Evolutionary conservation across 2,329 filamentous ascomycete genomes (phyloP).

Genomic region (Xylaria sp.): DNA sequence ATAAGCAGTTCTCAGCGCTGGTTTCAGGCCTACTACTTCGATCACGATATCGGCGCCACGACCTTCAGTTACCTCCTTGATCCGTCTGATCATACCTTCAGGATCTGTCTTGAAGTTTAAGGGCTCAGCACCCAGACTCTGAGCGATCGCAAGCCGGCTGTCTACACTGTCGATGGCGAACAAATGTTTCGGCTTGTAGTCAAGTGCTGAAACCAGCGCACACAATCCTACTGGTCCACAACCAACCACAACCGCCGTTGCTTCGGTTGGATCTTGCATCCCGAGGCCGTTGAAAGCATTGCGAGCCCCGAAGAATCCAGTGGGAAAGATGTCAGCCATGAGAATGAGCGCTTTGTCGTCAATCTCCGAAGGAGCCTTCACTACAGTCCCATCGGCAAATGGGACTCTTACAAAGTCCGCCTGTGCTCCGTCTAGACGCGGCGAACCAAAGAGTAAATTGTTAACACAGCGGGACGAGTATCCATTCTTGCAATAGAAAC

Average conservation of each 20-base stretch:
- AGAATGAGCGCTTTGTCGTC: slow-evolving; percentile 80
- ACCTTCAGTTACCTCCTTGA: slow-evolving; percentile 80
- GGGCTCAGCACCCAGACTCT: slow-evolving; percentile 80
- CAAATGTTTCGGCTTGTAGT: slow-evolving; percentile 78
- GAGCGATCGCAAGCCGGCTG: slow-evolving; percentile 78
- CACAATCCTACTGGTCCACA: slow-evolving; percentile 90
- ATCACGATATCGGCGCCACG: slow-evolving; percentile 88
- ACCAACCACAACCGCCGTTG: slow-evolving; percentile 82
- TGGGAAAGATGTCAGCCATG: slow-evolving; percentile 95
- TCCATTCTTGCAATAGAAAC: slow-evolving; percentile 85
- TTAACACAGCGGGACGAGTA: slow-evolving; percentile 82
- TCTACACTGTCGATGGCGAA: slow-evolving; percentile 84
- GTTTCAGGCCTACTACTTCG: slow-evolving; percentile 78
- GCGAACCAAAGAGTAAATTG: slow-evolving; percentile 75
- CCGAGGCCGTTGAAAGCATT: slow-evolving; percentile 77
- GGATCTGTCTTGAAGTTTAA: slow-evolving; percentile 79
- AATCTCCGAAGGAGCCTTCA: slow-evolving; percentile 76
- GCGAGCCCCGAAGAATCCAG: slow-evolving; percentile 83
- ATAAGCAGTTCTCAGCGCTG: slow-evolving; percentile 76
- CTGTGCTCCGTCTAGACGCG: slow-evolving; percentile 78
- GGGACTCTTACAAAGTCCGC: slow-evolving; percentile 87
- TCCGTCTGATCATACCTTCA: slow-evolving; percentile 72
- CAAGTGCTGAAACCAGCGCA: slow-evolving; percentile 80
- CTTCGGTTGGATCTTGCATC: slow-evolving; percentile 69
- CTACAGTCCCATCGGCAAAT: slow-evolving; percentile 81